Evolutionary conservation across 805 yeast genomes (phyloP), one percentile per base, ranked within the genome.

Genomic region (Blastobotrys attinorum): DNA sequence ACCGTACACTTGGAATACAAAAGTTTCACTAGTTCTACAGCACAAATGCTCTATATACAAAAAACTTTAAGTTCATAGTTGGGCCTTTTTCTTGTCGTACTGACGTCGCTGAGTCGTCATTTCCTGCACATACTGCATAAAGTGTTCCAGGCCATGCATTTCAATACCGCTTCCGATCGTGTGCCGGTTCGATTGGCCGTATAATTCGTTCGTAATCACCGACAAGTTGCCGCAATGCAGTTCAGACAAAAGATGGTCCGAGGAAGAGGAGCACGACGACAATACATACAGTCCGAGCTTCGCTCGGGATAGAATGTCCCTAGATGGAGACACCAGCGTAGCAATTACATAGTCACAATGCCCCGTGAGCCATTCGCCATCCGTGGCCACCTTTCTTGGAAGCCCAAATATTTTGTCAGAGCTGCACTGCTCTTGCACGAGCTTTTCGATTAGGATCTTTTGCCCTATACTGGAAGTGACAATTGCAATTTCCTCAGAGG

Each of bases 381-480:
- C 11, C 7, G 29, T 25, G 29, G 29, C 7, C 7, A 7, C 7
- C 11, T 8, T 25, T 8, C 29, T 25, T 25, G 29, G 29, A 8
- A 25, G 11, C 7, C 29, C 29, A 25, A 25, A 32, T 16, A 32
- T 3, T 6, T 13, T 5, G 22, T 15, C 21, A 17, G 10, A 13
- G 21, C 21, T 13, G 38, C 27, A 35, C 8, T 17, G 27, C 23
- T 11, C 6, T n/a, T 11, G 25, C 20, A 69, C 46, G 2, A 76
- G 58, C 45, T 75, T 77, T 22, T 59, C 55, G 2, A 78, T 52
- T 20, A 76, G 56, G 4, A 56, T 54, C 43, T 55, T 60, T 52
- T 76, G 81, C 6, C 66, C 62, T 17, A 59, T 57, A 27, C 63
- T 66, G 3, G 64, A 57, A 1, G 76, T 66, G 21, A 70, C 49